Evolutionary conservation across 2,329 filamentous ascomycete species (phyloP).

Genomic region (Trichoderma endophyticum): DNA sequence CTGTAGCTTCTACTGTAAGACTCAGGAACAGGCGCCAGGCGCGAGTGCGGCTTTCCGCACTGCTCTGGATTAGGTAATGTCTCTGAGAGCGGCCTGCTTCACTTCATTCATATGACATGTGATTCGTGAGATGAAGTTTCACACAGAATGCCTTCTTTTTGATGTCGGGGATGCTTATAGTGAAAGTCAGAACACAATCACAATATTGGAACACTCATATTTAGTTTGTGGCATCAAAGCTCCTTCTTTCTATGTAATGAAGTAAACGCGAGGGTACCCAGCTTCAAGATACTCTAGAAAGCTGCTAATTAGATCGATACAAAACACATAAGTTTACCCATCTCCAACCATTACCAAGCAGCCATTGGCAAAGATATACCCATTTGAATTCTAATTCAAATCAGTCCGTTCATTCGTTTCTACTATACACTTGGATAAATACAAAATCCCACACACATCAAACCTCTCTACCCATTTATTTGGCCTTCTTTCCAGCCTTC

Average conservation of each 20-base stretch:
- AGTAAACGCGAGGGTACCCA: not conserved
- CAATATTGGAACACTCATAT: too few relatives aligned
- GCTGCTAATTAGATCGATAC: not conserved
- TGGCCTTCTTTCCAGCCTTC: slow-evolving; percentile 35
- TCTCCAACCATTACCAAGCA: not conserved
- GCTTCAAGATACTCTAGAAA: not conserved
- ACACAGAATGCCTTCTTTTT: too few relatives aligned
- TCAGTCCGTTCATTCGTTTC: not conserved
- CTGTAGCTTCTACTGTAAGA: not conserved
- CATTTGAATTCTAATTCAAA: not conserved
- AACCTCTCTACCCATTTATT: slow-evolving; percentile 22
- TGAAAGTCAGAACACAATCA: too few relatives aligned
- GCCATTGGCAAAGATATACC: not conserved
- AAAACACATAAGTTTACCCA: too few relatives aligned
- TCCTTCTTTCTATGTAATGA: too few relatives aligned
- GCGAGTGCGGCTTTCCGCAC: not conserved
- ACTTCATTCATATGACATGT: not conserved
- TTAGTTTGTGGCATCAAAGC: too few relatives aligned
- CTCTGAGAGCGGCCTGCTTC: not conserved
- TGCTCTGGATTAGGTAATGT: not conserved
- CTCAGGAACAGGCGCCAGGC: not conserved
- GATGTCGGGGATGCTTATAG: too few relatives aligned
- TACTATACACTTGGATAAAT: not conserved
- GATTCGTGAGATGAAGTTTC: not conserved
- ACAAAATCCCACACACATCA: not conserved